Percentiles rank a stretch among this genome's conserved stretches.
These are phyloP conservation scores for Aphanomyces stellatus DNA, from an alignment of 352 stramenopile species.

Conservation along the genomic window DNA sequence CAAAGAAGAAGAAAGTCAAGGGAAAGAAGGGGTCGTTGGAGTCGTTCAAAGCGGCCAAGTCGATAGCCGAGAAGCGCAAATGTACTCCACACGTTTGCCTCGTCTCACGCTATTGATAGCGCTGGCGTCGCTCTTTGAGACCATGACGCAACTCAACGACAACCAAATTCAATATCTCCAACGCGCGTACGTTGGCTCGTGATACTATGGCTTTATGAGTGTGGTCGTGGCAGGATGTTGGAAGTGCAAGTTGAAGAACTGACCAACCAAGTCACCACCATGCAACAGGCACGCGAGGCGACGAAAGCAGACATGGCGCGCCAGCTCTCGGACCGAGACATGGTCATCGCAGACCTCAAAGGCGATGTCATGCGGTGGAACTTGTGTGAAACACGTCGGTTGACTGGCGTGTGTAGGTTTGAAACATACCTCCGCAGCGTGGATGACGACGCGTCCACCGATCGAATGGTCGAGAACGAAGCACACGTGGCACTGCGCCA, in stretches of 20 bases:
- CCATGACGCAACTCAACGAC: not conserved
- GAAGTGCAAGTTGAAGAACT: not conserved
- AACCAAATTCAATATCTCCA: constrained; percentile 5
- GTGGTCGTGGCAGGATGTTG: not conserved
- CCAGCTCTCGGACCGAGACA: not conserved
- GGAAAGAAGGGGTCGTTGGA: too few relatives aligned
- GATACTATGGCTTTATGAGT: not conserved
- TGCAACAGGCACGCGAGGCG: not conserved
- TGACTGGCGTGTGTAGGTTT: not conserved
- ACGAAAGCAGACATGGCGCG: not conserved
- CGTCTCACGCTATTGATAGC: not conserved
- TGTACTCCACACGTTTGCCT: not conserved
- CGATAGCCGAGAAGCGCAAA: not conserved
- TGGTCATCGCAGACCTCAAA: constrained; percentile 18
- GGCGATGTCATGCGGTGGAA: not conserved
- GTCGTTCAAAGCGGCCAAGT: not conserved
- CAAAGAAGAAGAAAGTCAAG: not conserved
- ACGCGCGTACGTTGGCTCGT: not conserved
- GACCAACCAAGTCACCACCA: not conserved
- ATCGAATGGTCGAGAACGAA: not conserved
- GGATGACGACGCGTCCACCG: not conserved
- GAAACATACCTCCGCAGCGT: constrained; percentile 11
- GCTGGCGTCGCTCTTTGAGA: not conserved
- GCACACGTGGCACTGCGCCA: not conserved
- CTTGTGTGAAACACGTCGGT: not conserved